These are phyloP conservation scores for Zygotorulaspora sp. DNA, from an alignment of 805 yeast genomes.

Conservation along the genomic window DNA sequence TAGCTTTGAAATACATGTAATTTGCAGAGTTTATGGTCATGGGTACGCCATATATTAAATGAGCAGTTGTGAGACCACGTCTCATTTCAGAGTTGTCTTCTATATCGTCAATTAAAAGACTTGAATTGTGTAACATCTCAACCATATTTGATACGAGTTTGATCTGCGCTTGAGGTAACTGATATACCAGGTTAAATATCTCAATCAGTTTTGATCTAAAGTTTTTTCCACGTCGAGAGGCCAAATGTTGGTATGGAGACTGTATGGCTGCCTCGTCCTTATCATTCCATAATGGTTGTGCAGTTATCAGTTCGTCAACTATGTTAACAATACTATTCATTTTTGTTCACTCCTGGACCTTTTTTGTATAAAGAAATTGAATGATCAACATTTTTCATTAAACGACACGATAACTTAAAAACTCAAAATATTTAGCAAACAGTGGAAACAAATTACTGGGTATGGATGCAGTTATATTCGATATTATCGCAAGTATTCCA, in stretches of 20 bases:
- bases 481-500: conserved; percentile 35
- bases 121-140: conserved; percentile 61
- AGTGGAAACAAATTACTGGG: background rate
- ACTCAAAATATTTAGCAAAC: background rate
- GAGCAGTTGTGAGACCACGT: conserved; percentile 78
- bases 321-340: background rate
- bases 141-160: conserved; percentile 43
- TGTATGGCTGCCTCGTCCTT: conserved; percentile 30
- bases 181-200: conserved; percentile 50
- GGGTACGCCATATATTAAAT: conserved; percentile 69
- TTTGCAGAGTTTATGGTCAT: conserved; percentile 80
- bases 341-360: too few species aligned
- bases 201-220: conserved; percentile 46
- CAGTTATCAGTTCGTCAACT: conserved; percentile 12
- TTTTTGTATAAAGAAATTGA: too few species aligned
- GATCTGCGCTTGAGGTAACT: conserved; percentile 40
- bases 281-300: conserved; percentile 29
- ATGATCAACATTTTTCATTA: background rate
- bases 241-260: conserved; percentile 50
- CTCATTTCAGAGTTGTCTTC: conserved; percentile 73
- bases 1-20: conserved; percentile 72
- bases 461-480: conserved; percentile 31
- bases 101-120: conserved; percentile 77
- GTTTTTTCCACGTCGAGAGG: conserved; percentile 52
- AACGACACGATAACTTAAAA: background rate